Evolutionary conservation across 345 rosid species (phyloP).

Genomic region (Dovyalis caffra): DNA sequence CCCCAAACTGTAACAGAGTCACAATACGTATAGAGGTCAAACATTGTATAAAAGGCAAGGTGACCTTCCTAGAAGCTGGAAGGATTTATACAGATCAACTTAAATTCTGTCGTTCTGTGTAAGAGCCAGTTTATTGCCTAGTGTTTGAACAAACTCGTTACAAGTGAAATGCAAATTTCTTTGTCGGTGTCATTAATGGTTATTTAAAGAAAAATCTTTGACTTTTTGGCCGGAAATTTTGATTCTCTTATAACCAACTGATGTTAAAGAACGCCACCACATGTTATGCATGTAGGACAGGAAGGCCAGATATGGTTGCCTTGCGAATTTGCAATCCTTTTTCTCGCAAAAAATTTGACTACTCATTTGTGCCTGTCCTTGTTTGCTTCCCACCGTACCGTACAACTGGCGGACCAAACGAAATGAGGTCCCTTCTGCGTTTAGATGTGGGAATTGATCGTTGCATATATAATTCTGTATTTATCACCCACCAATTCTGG

Average conservation of each 20-base stretch:
- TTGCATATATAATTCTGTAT: neutral
- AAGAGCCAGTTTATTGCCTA: neutral
- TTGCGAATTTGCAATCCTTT: neutral
- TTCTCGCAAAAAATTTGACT: neutral
- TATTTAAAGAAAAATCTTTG: too few species aligned
- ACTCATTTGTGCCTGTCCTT: neutral
- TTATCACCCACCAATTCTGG: neutral
- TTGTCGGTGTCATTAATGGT: neutral
- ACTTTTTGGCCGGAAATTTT: neutral
- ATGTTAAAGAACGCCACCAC: neutral
- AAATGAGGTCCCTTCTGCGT: conserved; percentile 7
- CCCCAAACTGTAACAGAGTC: neutral
- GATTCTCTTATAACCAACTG: conserved; percentile 5
- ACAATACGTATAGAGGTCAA: neutral
- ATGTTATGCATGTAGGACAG: neutral
- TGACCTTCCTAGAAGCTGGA: neutral
- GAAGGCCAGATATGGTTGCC: neutral
- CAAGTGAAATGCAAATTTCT: neutral
- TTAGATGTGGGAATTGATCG: neutral
- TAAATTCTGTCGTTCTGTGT: too few species aligned
- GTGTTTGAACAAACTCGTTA: neutral
- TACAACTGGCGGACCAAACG: neutral
- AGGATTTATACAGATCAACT: neutral
- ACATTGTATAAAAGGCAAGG: neutral
- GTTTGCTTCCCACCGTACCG: conserved; percentile 12